phyloP scores from a whole-genome alignment of 768 basidiomycete genomes.

The Lactarius sp. region DNA sequence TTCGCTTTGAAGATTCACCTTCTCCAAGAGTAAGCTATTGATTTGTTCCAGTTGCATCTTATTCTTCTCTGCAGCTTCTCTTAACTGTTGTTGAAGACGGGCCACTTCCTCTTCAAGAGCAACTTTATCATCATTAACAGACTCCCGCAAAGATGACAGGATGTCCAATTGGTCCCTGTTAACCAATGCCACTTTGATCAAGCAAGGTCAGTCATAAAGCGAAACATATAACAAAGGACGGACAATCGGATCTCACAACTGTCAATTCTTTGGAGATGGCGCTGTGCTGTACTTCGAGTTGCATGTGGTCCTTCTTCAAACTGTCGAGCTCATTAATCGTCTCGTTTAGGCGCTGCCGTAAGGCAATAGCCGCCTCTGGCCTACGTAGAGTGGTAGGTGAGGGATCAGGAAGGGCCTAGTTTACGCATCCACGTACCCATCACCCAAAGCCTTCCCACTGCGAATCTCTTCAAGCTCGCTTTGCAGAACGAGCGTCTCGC shows the following conservation, averaged over 20 bases:
- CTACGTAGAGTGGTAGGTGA: slow-evolving; percentile 35
- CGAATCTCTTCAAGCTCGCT: slow-evolving; percentile 84
- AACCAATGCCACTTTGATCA: slow-evolving; percentile 69
- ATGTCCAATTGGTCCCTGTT: slow-evolving; percentile 94
- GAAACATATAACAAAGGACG: slow-evolving; percentile 29
- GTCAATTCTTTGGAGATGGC: slow-evolving; percentile 62
- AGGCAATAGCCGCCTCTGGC: slow-evolving; percentile 80
- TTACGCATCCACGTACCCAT: slow-evolving; percentile 51
- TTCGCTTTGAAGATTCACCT: slow-evolving; percentile 84
- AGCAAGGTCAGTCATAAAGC: slow-evolving; percentile 4
- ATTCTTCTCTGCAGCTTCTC: slow-evolving; percentile 74
- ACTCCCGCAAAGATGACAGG: slow-evolving; percentile 77
- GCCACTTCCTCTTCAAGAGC: slow-evolving; percentile 65
- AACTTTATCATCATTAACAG: slow-evolving; percentile 83
- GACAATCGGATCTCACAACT: slow-evolving; percentile 82
- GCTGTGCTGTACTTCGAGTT: slow-evolving; percentile 67
- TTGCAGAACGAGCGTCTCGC: slow-evolving; percentile 75
- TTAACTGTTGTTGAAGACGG: slow-evolving; percentile 59
- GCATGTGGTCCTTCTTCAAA: slow-evolving; percentile 61
- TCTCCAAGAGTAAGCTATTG: slow-evolving; percentile 80
- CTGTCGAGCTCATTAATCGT: slow-evolving; percentile 75
- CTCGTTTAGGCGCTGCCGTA: slow-evolving; percentile 84
- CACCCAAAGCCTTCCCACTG: slow-evolving; percentile 76
- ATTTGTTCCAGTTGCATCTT: slow-evolving; percentile 89
- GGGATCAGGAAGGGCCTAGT: neutral